Conservation (phyloP, 306 rosid species). For the Sechiopsis laciniata region DNA sequence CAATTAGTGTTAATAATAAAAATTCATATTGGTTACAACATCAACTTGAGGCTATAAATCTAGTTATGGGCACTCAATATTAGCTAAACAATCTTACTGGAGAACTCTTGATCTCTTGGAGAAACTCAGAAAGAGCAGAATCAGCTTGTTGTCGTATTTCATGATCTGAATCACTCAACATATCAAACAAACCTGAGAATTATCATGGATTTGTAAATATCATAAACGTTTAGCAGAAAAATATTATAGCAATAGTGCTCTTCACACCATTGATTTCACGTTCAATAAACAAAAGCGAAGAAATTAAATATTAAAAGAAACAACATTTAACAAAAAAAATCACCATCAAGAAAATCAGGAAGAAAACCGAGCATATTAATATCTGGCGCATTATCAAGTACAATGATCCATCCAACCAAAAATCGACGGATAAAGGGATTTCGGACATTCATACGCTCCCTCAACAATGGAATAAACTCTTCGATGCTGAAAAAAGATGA, state of each 20-base stretch:
- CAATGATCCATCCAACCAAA: conserved; percentile 99
- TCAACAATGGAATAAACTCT: conserved; percentile 89
- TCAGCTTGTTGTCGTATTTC: conserved; percentile 98
- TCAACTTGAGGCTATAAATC: background rate
- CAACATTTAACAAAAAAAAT: background rate
- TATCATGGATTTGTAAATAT: background rate
- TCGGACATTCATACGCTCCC: conserved; percentile 98
- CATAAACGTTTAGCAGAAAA: background rate
- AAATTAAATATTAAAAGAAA: conserved; percentile 5
- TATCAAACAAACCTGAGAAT: conserved; percentile 86
- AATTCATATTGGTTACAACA: background rate
- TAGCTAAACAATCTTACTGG: conserved; percentile 62
- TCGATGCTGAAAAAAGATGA: conserved; percentile 57
- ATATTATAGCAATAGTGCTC: background rate
- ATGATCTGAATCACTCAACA: conserved; percentile 94
- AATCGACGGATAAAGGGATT: conserved; percentile 97
- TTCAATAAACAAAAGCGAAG: background rate
- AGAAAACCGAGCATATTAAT: conserved; percentile 83
- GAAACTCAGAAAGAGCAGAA: conserved; percentile 98
- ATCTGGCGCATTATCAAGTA: conserved; percentile 91
- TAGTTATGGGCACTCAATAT: background rate
- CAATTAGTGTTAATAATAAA: background rate
- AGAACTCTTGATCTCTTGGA: conserved; percentile 95
- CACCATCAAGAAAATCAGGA: conserved; percentile 26
- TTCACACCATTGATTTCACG: background rate